A percentile compares a stretch with the other conserved stretches of the same genome.
Conservation (phyloP, 2,329 filamentous ascomycete genomes). For the Penicillium sp. region DNA sequence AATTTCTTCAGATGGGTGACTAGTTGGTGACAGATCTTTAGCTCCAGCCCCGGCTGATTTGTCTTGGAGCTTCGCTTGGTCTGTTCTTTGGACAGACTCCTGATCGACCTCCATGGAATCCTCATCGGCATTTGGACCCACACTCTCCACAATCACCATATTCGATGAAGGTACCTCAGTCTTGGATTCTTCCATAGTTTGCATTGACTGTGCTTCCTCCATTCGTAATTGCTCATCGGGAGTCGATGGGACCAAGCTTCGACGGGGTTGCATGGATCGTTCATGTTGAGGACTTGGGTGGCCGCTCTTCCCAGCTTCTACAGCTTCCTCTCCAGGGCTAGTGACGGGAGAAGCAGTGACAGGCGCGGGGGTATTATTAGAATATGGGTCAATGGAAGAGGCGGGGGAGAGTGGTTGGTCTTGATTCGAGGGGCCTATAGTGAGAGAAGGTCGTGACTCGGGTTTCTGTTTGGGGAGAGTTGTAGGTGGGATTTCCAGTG, state of each 20-base stretch:
- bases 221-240: conserved; percentile 61
- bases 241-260: conserved; percentile 46
- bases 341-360: conserved; percentile 71
- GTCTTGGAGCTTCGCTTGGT: conserved; percentile 15
- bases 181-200: conserved; percentile 21
- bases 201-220: conserved; percentile 53
- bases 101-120: conserved; percentile 22
- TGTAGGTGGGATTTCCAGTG: conserved; percentile 18
- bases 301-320: conserved; percentile 47
- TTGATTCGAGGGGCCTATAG: conserved; percentile 24
- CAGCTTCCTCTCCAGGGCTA: conserved; percentile 66
- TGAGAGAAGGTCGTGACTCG: conserved; percentile 29
- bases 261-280: conserved; percentile 22
- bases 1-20: conserved; percentile 11
- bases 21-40: conserved; percentile 16
- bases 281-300: conserved; percentile 26
- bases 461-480: conserved; percentile 25
- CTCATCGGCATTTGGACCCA: conserved; percentile 11
- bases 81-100: conserved; percentile 7
- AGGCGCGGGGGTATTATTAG: conserved; percentile 69
- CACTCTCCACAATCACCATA: conserved; percentile 28
- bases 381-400: conserved; percentile 69
- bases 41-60: conserved; percentile 6
- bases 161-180: conserved; percentile 19
- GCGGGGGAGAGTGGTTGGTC: conserved; percentile 51